Conservation (phyloP, 768 basidiomycete genomes). For the Boletus pseudopeckii region DNA sequence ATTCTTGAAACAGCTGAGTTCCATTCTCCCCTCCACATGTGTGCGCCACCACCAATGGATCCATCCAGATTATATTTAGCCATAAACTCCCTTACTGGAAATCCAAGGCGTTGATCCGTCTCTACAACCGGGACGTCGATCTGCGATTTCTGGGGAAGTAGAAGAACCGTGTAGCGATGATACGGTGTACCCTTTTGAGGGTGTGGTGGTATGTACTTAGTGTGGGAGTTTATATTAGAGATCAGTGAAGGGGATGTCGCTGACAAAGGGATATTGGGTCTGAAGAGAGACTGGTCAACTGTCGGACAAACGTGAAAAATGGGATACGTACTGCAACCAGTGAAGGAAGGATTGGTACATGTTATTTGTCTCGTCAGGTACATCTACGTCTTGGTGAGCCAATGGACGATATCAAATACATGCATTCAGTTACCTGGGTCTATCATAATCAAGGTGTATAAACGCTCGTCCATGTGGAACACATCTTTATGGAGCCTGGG, state of each 20-base stretch:
- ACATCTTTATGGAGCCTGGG: constrained; percentile 70
- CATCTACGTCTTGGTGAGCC: constrained; percentile 48
- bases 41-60: constrained; percentile 62
- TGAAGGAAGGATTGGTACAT: constrained; percentile 75
- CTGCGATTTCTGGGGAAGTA: constrained; percentile 64
- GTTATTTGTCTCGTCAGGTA: constrained; percentile 67
- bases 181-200: constrained; percentile 86
- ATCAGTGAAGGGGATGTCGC: constrained; percentile 44
- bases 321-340: constrained; percentile 69
- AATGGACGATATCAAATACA: neutral
- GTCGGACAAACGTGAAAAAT: neutral
- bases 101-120: constrained; percentile 49
- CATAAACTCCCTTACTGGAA: constrained; percentile 65
- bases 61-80: constrained; percentile 51
- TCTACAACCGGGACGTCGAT: constrained; percentile 45
- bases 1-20: constrained; percentile 59
- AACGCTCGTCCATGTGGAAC: constrained; percentile 74
- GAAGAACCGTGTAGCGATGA: constrained; percentile 81
- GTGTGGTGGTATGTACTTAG: constrained; percentile 84
- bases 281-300: constrained; percentile 24
- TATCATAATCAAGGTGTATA: constrained; percentile 87
- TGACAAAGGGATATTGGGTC: constrained; percentile 80
- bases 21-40: constrained; percentile 86
- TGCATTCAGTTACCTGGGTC: constrained; percentile 66
- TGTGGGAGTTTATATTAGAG: constrained; percentile 50